Conservation (phyloP, 2,329 filamentous ascomycete species). For the Cylindrodendrum hubeiense region DNA sequence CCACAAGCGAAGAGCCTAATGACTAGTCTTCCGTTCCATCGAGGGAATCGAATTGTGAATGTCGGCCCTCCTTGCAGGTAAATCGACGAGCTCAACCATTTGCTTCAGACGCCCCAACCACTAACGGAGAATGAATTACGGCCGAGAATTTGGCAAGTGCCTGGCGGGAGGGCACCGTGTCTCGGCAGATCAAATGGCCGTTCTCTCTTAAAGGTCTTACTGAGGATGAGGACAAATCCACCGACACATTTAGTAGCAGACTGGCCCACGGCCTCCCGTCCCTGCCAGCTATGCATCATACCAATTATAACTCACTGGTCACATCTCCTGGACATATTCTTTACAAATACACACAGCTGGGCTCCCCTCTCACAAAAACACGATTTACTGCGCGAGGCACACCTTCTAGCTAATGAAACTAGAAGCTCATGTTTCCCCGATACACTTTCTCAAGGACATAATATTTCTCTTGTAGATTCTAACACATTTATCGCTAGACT, state of each 20-base stretch:
- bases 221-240: conserved; percentile 20
- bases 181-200: conserved; percentile 5
- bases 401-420: conserved; percentile 9
- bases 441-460: not conserved
- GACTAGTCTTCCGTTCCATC: too few relatives aligned
- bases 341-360: conserved; percentile 25
- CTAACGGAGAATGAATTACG: not conserved
- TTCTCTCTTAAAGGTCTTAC: not conserved
- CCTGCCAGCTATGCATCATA: not conserved
- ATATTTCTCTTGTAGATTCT: conserved; percentile 15
- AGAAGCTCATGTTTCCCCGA: not conserved
- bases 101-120: not conserved
- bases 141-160: not conserved
- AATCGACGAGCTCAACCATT: not conserved
- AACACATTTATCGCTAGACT: conserved; percentile 5
- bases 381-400: conserved; percentile 19
- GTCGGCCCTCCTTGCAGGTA: conserved; percentile 12
- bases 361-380: conserved; percentile 22
- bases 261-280: not conserved
- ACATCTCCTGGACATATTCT: conserved; percentile 17
- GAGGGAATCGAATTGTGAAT: conserved; percentile 1
- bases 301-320: conserved; percentile 15
- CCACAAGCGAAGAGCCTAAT: too few relatives aligned
- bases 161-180: conserved; percentile 14
- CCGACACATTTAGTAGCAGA: conserved; percentile 8